Conservation (phyloP, 2,329 filamentous ascomycete genomes). For the Tympanopsis confertula region DNA sequence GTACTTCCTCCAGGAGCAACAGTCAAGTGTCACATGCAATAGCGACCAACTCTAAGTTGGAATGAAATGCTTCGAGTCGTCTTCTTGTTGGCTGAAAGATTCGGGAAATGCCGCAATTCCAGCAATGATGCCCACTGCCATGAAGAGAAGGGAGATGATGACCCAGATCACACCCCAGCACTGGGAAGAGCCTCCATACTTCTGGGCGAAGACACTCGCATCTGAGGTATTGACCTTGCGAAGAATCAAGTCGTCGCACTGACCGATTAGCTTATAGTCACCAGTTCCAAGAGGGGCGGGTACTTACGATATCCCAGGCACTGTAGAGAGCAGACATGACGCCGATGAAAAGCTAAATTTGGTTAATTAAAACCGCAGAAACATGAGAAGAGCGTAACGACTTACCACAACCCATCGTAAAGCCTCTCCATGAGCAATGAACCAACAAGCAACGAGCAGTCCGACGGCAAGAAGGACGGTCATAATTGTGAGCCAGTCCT, state of each 20-base stretch:
- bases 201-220: conserved; percentile 66
- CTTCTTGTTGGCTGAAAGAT: conserved; percentile 54
- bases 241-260: conserved; percentile 70
- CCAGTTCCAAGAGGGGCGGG: neutral
- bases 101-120: conserved; percentile 68
- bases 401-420: conserved; percentile 58
- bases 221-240: conserved; percentile 73
- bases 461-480: conserved; percentile 62
- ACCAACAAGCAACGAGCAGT: conserved; percentile 65
- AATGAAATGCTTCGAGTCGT: conserved; percentile 58
- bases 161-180: conserved; percentile 77
- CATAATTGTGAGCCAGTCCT: conserved; percentile 65
- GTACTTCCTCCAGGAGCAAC: too few species aligned
- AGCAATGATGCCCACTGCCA: conserved; percentile 63
- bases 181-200: conserved; percentile 67
- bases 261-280: conserved; percentile 2
- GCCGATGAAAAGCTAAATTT: conserved; percentile 56
- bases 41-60: too few species aligned
- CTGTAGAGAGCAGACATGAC: conserved; percentile 74
- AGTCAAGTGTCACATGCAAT: too few species aligned
- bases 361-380: conserved; percentile 4
- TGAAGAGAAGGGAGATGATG: conserved; percentile 59
- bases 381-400: conserved; percentile 6
- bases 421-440: conserved; percentile 65
- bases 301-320: conserved; percentile 64